phyloP scores from a whole-genome alignment of 1,139 yeast species.

The Geotrichum bryndzae region DNA sequence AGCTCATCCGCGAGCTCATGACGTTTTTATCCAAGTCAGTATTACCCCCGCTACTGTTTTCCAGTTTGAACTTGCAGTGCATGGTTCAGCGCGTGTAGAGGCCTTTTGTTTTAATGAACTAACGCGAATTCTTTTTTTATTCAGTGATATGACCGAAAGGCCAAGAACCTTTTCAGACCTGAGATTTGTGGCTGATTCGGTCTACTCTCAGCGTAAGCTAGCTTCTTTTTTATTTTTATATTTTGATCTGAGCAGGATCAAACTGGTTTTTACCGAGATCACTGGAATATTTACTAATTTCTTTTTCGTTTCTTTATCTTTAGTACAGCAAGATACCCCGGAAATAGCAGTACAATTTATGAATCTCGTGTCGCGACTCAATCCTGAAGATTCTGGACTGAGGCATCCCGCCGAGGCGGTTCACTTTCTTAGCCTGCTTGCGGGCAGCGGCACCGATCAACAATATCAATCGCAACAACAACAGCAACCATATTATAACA shows the following conservation, averaged over 20 bases:
- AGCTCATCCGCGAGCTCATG: conserved; percentile 10
- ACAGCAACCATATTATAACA: conserved; percentile 2
- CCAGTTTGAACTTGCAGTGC: neutral
- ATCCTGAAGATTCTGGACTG: conserved; percentile 8
- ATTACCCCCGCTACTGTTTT: too few relatives aligned
- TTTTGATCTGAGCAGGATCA: neutral
- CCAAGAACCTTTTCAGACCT: conserved; percentile 12
- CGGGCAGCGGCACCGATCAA: conserved; percentile 7
- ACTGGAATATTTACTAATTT: neutral
- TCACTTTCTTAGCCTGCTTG: conserved; percentile 8
- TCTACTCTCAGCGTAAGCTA: conserved; percentile 8
- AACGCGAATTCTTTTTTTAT: neutral
- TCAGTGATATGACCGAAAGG: neutral
- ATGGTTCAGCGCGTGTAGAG: neutral
- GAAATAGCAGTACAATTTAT: conserved; percentile 16
- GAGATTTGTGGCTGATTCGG: conserved; percentile 5
- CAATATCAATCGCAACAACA: neutral
- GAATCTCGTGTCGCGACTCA: conserved; percentile 13
- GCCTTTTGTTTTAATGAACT: neutral
- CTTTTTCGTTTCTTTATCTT: neutral
- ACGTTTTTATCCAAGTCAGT: conserved; percentile 8
- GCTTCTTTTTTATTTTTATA: too few relatives aligned
- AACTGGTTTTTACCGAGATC: neutral
- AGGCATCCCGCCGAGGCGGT: conserved; percentile 16
- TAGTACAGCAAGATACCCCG: conserved; percentile 16